Evolutionary conservation across 139 green algal species (phyloP).

Genomic region (Chlorella sp.): DNA sequence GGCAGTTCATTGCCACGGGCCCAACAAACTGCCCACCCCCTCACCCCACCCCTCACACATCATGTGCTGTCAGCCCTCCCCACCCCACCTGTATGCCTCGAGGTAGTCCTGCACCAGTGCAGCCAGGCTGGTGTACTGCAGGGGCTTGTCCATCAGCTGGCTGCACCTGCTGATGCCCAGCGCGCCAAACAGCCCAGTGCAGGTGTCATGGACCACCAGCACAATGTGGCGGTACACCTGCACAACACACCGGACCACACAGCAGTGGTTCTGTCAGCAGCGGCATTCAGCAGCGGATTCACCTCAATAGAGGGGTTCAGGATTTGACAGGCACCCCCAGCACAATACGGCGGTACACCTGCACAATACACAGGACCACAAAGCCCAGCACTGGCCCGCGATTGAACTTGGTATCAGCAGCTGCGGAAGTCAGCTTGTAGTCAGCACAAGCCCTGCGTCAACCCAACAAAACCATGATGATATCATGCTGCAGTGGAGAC

Average conservation of each 20-base stretch:
- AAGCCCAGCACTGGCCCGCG: not conserved
- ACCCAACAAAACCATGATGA: too few relatives aligned
- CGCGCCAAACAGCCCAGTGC: not conserved
- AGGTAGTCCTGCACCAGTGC: not conserved
- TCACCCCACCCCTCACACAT: too few relatives aligned
- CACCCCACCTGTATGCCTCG: too few relatives aligned
- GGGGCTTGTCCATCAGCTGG: not conserved
- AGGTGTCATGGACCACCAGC: not conserved
- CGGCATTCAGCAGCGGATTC: too few relatives aligned
- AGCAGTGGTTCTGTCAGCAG: too few relatives aligned
- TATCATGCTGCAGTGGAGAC: too few relatives aligned
- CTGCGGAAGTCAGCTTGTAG: too few relatives aligned
- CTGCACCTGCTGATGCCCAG: not conserved
- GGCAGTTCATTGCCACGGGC: too few relatives aligned
- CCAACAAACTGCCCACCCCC: too few relatives aligned
- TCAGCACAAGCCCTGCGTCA: too few relatives aligned
- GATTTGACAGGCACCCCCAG: not conserved
- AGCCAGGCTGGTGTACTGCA: not conserved
- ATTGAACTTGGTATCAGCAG: not conserved
- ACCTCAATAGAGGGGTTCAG: not conserved
- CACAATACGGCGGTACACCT: not conserved
- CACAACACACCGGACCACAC: too few relatives aligned
- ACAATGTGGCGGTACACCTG: not conserved
- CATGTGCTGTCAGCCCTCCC: too few relatives aligned
- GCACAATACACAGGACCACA: not conserved